Percentiles rank a stretch among this genome's conserved stretches.
Evolutionary conservation across 2,329 filamentous ascomycete species (phyloP).

Genomic region (Onygenales sp.): DNA sequence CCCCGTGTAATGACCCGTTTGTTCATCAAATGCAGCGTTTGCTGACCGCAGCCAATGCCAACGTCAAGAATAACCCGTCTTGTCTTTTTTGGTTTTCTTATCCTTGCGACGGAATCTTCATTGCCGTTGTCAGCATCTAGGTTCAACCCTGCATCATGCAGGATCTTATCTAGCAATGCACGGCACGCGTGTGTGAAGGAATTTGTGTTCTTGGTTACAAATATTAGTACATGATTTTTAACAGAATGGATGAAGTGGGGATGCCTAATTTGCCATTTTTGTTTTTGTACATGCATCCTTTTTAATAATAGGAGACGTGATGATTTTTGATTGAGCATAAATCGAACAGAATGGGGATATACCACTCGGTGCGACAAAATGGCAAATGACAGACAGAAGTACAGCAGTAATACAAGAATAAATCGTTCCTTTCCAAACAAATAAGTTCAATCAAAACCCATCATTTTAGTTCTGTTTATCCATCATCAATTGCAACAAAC

Average conservation of each 20-base stretch:
- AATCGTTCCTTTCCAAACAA: too few species aligned
- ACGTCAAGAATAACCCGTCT: slow-evolving; percentile 38
- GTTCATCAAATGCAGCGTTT: slow-evolving; percentile 39
- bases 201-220: slow-evolving; percentile 19
- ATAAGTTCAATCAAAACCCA: too few species aligned
- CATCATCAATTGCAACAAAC: too few species aligned
- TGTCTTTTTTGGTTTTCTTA: background rate
- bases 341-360: too few species aligned
- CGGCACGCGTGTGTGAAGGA: slow-evolving; percentile 40
- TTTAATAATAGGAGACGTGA: too few species aligned
- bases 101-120: background rate
- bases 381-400: too few species aligned
- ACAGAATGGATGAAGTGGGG: background rate
- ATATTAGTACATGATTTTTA: background rate
- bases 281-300: too few species aligned
- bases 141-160: slow-evolving; percentile 29
- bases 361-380: too few species aligned
- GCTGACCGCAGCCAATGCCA: slow-evolving; percentile 52
- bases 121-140: background rate
- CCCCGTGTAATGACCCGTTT: background rate
- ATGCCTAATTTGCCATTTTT: too few species aligned
- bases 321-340: too few species aligned
- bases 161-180: slow-evolving; percentile 40
- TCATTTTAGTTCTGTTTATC: too few species aligned
- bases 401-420: too few species aligned